Evolutionary conservation across 2,329 filamentous ascomycete genomes (phyloP).

Genomic region (Microcera coccophila): DNA sequence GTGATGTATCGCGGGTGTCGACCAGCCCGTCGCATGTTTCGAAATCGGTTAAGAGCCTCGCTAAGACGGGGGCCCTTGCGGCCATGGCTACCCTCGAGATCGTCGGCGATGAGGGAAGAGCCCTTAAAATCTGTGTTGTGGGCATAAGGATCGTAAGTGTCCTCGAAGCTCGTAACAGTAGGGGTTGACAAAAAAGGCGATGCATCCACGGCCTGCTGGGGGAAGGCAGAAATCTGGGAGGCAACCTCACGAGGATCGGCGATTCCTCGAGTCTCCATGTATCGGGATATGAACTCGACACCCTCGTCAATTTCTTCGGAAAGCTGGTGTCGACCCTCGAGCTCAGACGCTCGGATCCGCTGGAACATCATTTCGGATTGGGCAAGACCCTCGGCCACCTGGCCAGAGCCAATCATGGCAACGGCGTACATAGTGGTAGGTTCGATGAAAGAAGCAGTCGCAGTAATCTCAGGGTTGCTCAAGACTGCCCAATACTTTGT

Average conservation of each 20-base stretch:
- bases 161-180: constrained; percentile 63
- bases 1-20: constrained; percentile 94
- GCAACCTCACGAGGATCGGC: constrained; percentile 51
- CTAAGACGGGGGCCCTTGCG: constrained; percentile 69
- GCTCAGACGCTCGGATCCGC: constrained; percentile 64
- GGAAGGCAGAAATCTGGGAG: constrained; percentile 43
- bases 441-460: constrained; percentile 69
- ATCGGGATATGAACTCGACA: constrained; percentile 62
- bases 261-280: constrained; percentile 55
- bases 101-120: constrained; percentile 83
- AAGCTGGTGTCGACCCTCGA: constrained; percentile 51
- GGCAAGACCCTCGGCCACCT: constrained; percentile 73
- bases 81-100: constrained; percentile 76
- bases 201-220: constrained; percentile 40
- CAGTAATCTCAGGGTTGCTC: constrained; percentile 56
- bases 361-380: constrained; percentile 84
- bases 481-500: constrained; percentile 78
- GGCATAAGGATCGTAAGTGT: constrained; percentile 86
- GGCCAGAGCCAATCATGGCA: constrained; percentile 79
- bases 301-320: constrained; percentile 84
- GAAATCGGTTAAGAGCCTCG: constrained; percentile 78
- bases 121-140: constrained; percentile 90
- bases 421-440: constrained; percentile 87
- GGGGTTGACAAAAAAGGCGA: constrained; percentile 53
- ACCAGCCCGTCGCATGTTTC: constrained; percentile 88